Conservation (phyloP, 2,329 filamentous ascomycete species). For the Clonostachys sp. region DNA sequence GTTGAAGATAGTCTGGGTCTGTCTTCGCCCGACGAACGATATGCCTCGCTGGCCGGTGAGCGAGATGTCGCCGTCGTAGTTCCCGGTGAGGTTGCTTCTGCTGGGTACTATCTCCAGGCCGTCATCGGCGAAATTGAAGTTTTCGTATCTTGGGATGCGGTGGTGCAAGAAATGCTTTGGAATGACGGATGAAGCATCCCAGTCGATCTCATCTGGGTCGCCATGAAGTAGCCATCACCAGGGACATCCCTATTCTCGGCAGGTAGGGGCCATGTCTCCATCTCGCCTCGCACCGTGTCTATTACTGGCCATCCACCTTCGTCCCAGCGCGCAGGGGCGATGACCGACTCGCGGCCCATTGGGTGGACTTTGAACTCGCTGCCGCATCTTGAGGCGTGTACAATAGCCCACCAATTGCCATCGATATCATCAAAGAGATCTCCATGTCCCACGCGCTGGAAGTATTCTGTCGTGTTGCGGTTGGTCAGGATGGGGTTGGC, state of each 20-base stretch:
- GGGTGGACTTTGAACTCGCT: conserved; percentile 27
- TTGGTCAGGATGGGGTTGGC: conserved; percentile 40
- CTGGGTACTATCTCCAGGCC: conserved; percentile 14
- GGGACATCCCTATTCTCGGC: neutral
- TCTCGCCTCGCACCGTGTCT: conserved; percentile 8
- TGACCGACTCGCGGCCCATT: conserved; percentile 49
- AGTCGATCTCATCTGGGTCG: conserved; percentile 38
- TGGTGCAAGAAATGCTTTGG: conserved; percentile 53
- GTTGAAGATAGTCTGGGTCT: conserved; percentile 49
- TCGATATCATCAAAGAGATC: conserved; percentile 35
- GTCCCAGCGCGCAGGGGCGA: conserved; percentile 42
- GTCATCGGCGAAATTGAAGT: conserved; percentile 26
- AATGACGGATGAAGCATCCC: conserved; percentile 33
- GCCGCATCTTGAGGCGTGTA: conserved; percentile 7
- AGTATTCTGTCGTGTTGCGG: conserved; percentile 24
- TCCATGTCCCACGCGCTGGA: conserved; percentile 37
- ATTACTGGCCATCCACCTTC: conserved; percentile 40
- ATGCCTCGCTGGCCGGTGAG: conserved; percentile 7
- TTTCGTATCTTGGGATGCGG: conserved; percentile 38
- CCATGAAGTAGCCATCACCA: conserved; percentile 11
- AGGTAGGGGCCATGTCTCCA: conserved; percentile 22
- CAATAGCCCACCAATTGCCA: conserved; percentile 36
- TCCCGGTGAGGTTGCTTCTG: conserved; percentile 19
- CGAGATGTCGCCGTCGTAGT: conserved; percentile 14
- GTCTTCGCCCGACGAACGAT: conserved; percentile 47